Percentiles rank a stretch among this genome's conserved stretches.
These are phyloP conservation scores for Sporisorium scitamineum DNA, from an alignment of 1,284 basidiomycete genomes.

Conservation along the genomic window DNA sequence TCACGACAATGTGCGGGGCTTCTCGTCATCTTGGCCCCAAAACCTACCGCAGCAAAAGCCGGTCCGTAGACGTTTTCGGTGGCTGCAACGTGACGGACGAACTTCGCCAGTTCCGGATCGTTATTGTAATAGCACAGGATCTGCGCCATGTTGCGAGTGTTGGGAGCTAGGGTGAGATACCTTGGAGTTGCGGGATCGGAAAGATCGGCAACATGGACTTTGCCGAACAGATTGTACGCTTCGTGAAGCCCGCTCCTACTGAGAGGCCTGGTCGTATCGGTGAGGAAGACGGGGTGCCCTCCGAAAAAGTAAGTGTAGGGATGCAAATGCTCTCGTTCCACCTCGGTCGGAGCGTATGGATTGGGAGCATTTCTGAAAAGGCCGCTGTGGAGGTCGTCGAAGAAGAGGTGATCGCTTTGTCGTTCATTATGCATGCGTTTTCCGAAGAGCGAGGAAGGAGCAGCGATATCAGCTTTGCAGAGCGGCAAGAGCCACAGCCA, in stretches of 20 bases:
- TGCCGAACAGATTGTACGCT: conserved; percentile 3
- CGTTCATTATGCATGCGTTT: not conserved
- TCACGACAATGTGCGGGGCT: not conserved
- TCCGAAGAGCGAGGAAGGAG: too few species aligned
- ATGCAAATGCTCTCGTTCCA: not conserved
- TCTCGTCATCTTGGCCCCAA: not conserved
- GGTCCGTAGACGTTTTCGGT: not conserved
- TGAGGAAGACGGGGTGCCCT: conserved; percentile 8
- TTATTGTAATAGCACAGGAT: not conserved
- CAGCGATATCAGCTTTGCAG: not conserved
- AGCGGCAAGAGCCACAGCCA: not conserved
- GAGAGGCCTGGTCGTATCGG: not conserved
- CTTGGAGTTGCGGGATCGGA: conserved; percentile 2
- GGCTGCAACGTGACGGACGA: not conserved
- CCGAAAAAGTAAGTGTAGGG: conserved; percentile 12
- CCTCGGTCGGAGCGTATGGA: not conserved
- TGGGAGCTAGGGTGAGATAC: not conserved
- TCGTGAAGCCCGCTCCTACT: not conserved
- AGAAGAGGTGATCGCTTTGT: not conserved
- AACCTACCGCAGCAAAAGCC: not conserved
- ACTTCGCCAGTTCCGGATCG: not conserved
- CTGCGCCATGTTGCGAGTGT: too few species aligned
- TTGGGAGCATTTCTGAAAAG: not conserved
- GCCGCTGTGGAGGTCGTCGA: conserved; percentile 5
- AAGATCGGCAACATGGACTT: conserved; percentile 12